Base-by-base conservation (phyloP, 208 protist genomes). In the Crithidia expoeki region DNA sequence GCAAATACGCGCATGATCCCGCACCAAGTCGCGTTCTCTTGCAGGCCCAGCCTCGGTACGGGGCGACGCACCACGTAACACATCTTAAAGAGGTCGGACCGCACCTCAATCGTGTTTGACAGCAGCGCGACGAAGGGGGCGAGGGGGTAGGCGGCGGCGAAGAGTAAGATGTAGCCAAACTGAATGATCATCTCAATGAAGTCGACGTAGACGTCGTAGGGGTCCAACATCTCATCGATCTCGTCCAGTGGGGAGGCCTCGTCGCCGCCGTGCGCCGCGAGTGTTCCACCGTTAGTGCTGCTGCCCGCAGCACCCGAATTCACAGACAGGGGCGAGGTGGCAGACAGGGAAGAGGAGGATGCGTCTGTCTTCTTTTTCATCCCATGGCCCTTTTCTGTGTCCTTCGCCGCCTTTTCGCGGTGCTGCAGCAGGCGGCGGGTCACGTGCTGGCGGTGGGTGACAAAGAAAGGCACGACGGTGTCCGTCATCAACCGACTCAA, bases 181-280 rank as follows among this genome's bases (percentile, higher is more conserved):
- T 94, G 83, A 14, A 93, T 88, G 23, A 88, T 79, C 76, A 90
- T 92, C 68, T 93, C 89, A 21, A 93, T 67, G 59, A 87, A 92
- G 69, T 94, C 87, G 36, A 68, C 66, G 79, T 90, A 90, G 27
- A 84, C 74, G 52, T 93, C 87, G 57, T 90, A 89, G 25, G 66
- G 42, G 28, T 82, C 67, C 11, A 88, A 58, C 28, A 69, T 61
- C 49, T 86, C 80, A 50, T 91, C 81, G 23, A 75, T 47, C 61
- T 86, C 75, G 52, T 83, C 67, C 33, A 82, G 74, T 32, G 76
- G 64, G 12, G 73, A 87, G 44, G 56, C 69, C 27, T 5, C 58
- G 50, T 71, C 74, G 33, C 74, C 80, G 33, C 72, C 73, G 67
- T 85, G 72, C 23, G 44, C 30, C 16, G 5, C 42, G 42, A 47